Evolutionary conservation across 345 rosid species (phyloP).

Genomic region (Pistacia vera): DNA sequence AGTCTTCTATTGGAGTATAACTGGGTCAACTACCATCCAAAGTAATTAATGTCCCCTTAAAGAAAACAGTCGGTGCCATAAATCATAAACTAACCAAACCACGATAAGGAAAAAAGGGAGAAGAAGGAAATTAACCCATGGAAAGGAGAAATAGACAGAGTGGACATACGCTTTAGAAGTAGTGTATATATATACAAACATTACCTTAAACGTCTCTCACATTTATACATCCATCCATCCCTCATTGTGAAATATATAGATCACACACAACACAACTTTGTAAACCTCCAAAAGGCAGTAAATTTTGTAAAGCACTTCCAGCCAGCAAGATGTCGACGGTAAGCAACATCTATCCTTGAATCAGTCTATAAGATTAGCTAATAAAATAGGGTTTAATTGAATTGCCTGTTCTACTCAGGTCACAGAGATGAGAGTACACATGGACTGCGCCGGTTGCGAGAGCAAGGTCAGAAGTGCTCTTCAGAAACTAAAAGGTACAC

Average conservation of each 20-base stretch:
- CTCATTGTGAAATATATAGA: background rate
- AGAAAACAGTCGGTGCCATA: slow-evolving; percentile 17
- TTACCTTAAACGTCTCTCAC: background rate
- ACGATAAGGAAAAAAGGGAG: background rate
- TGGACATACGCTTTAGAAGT: no score
- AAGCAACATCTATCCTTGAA: background rate
- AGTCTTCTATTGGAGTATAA: background rate
- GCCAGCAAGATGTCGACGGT: slow-evolving; percentile 20
- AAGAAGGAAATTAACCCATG: background rate
- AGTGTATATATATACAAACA: background rate
- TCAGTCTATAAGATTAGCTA: no score
- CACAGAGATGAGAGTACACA: slow-evolving; percentile 83
- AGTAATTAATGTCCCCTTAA: background rate
- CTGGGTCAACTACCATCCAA: background rate
- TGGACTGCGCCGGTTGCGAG: slow-evolving; percentile 87
- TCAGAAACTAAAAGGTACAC: slow-evolving; percentile 60
- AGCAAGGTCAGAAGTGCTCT: slow-evolving; percentile 64
- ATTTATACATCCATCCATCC: background rate
- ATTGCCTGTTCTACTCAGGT: slow-evolving; percentile 38
- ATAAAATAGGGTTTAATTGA: no score
- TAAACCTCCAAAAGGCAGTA: no score
- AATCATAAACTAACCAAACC: background rate
- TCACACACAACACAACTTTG: background rate
- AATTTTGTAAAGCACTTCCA: background rate
- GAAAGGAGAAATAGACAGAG: background rate